Conservation (phyloP, 2,329 filamentous ascomycete genomes). For the Xylariaceae sp. region DNA sequence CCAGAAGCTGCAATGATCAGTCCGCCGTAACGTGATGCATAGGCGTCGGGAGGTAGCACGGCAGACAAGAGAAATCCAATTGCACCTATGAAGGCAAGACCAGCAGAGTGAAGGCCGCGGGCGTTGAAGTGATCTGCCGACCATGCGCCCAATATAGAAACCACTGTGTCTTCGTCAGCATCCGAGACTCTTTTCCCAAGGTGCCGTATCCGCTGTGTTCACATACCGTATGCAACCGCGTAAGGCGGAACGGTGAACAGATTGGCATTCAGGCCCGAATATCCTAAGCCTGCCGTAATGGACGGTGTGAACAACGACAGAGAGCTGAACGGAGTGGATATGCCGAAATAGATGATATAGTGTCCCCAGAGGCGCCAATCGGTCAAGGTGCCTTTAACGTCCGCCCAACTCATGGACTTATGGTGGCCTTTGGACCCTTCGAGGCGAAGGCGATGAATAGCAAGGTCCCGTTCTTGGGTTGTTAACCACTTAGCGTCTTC, state of each 20-base stretch:
- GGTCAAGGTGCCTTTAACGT: constrained; percentile 65
- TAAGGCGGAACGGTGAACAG: constrained; percentile 67
- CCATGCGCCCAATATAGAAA: constrained; percentile 45
- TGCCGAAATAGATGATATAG: constrained; percentile 50
- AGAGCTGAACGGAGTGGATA: constrained; percentile 33
- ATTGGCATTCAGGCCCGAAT: constrained; percentile 46
- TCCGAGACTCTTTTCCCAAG: not conserved
- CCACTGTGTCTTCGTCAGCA: constrained; percentile 20
- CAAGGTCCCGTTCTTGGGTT: constrained; percentile 51
- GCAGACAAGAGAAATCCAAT: constrained; percentile 58
- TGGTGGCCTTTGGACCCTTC: constrained; percentile 55
- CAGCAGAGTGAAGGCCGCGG: constrained; percentile 42
- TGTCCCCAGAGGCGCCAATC: constrained; percentile 66
- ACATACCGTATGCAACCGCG: constrained; percentile 42
- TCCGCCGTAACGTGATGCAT: constrained; percentile 61
- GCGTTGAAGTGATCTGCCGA: constrained; percentile 62
- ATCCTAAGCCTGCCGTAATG: constrained; percentile 45
- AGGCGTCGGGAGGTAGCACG: constrained; percentile 56
- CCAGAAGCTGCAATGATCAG: constrained; percentile 64
- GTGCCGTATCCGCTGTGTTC: not conserved
- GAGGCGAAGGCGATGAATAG: constrained; percentile 37
- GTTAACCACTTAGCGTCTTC: constrained; percentile 61
- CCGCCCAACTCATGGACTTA: constrained; percentile 58
- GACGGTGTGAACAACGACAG: constrained; percentile 50
- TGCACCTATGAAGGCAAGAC: constrained; percentile 41